Conservation (phyloP, 768 basidiomycete genomes). For the Rhodocollybia butyracea region DNA sequence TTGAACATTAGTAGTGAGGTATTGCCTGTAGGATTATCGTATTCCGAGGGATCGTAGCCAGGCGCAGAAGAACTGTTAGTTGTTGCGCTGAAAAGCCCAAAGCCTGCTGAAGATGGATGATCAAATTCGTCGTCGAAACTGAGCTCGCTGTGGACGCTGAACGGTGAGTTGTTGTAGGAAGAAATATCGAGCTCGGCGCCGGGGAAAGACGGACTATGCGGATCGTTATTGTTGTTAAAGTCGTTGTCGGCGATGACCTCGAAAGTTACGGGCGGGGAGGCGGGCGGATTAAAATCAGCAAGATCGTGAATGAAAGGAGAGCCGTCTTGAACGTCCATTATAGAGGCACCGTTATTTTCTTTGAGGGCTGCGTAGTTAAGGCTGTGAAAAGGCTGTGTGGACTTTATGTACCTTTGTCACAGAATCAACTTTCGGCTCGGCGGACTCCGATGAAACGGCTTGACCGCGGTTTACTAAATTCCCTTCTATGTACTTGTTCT, state of each 20-base stretch:
- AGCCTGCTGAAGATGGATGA: conserved; percentile 29
- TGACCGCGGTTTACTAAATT: too few species aligned
- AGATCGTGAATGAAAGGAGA: conserved; percentile 3
- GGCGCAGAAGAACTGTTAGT: conserved; percentile 27
- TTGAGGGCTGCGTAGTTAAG: conserved; percentile 2
- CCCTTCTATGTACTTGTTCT: too few species aligned
- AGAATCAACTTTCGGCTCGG: background rate
- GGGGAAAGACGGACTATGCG: conserved; percentile 55
- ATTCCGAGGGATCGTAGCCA: conserved; percentile 70
- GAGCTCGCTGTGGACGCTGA: conserved; percentile 67
- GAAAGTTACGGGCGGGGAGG: conserved; percentile 8
- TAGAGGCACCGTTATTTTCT: conserved; percentile 1
- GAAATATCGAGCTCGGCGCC: conserved; percentile 20
- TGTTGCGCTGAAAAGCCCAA: conserved; percentile 43
- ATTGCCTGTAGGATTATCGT: conserved; percentile 53
- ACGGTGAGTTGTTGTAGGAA: conserved; percentile 71
- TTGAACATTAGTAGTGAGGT: conserved; percentile 55
- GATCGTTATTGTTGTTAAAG: conserved; percentile 25
- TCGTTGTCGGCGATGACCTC: conserved; percentile 5
- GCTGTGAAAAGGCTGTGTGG: conserved; percentile 5
- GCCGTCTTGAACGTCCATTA: conserved; percentile 3
- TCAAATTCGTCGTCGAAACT: conserved; percentile 42
- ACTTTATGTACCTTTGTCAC: background rate
- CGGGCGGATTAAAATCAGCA: background rate
- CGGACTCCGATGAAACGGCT: conserved; percentile 2